Base-by-base conservation (phyloP, 148 eudicot genomes). In the Rhododendron simsii region DNA sequence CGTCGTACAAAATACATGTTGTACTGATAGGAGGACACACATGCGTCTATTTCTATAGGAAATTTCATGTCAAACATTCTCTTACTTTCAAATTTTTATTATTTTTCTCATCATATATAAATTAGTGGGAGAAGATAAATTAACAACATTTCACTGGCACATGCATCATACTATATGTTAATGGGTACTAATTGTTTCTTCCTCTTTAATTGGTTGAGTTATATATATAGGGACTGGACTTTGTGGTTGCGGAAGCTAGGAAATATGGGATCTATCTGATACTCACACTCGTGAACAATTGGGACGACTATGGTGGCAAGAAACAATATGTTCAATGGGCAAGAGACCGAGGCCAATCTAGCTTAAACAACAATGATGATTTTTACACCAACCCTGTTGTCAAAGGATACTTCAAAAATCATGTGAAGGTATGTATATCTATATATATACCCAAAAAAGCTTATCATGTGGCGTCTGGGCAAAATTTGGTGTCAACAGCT, bases 251-350 rank as follows among this genome's bases (percentile, higher is more conserved):
- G 13, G 92, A 91, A 71, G 92, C 92, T 0, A 78, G 83, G 55
- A 89, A 89, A 44, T 33, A 91, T 81, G 90, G 90, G n/a, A 26
- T 91, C 8, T 57, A 79, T 57, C 23, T 91, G 65, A 86, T 91
- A 37, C 79, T 91, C 23, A 87, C 84, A 26, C 76, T 91, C 5
- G 87, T 87, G 28, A 89, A 91, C 57, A 91, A 91, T 63, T 91
- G 83, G 81, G 86, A 89, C 1, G 91, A 73, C 44, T 91, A 30
- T 81, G 92, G 92, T 26, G 91, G 92, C 14, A 87, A 76, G 57
- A 59, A 50, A 67, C 91, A 89, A 8, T 91, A 91, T 84, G 90
- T 86, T 30, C 87, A 86, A 63, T 91, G 92, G 92, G 92, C 89
- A 21, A 84, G 86, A 65, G 89, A 87, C 2, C 6, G 37, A 5